phyloP scores from a whole-genome alignment of 345 rosid species.

The Ceriops tagal region DNA sequence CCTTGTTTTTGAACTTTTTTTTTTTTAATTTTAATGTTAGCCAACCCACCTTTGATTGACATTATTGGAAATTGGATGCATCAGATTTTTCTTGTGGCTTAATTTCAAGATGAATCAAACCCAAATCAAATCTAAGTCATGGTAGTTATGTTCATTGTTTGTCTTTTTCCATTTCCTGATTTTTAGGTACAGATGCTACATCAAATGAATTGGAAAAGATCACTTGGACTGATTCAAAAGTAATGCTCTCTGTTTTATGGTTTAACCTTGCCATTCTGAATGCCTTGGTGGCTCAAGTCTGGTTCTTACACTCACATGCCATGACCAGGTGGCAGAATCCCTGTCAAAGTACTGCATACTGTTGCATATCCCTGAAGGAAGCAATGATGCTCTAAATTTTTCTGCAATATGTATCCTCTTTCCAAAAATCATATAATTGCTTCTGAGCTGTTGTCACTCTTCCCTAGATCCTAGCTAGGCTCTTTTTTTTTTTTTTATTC shows the following conservation, averaged over 20 bases:
- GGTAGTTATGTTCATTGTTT: background rate
- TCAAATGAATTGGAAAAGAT: conserved; percentile 50
- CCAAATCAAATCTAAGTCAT: background rate
- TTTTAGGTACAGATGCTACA: conserved; percentile 54
- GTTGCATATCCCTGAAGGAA: conserved; percentile 56
- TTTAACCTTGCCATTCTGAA: background rate
- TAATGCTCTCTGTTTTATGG: conserved; percentile 15
- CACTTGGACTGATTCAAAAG: conserved; percentile 59
- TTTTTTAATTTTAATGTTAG: too few relatives aligned
- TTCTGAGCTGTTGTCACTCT: background rate
- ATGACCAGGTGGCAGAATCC: conserved; percentile 60
- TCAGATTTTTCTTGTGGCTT: too few relatives aligned
- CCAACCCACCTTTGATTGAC: too few relatives aligned
- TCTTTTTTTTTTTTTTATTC: background rate
- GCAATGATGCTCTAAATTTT: conserved; percentile 62
- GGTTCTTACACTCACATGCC: conserved; percentile 1
- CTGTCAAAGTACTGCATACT: conserved; percentile 71
- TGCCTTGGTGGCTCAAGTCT: background rate
- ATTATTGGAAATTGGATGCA: background rate
- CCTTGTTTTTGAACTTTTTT: too few relatives aligned
- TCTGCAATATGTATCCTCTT: conserved; percentile 83
- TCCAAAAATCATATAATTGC: background rate
- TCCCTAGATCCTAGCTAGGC: background rate
- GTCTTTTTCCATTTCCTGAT: background rate
- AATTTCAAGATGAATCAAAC: too few relatives aligned